Conservation (phyloP, 2,329 filamentous ascomycete genomes). For the Teratosphaeria epicoccoides region DNA sequence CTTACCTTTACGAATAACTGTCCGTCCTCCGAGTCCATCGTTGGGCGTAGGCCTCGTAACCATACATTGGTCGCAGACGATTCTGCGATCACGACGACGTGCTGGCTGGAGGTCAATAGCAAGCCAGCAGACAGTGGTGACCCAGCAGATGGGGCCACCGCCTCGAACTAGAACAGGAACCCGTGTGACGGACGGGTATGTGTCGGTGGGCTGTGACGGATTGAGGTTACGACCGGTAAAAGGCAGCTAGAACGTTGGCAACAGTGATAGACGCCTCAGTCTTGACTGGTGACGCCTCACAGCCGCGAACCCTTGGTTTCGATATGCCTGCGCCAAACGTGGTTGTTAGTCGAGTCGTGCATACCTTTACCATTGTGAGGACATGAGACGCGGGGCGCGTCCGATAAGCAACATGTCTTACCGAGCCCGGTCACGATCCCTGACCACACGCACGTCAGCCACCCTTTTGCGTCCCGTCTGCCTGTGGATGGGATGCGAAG, state of each 20-base stretch:
- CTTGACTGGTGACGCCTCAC: background rate
- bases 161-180: background rate
- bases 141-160: background rate
- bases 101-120: background rate
- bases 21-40: conserved; percentile 82
- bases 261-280: background rate
- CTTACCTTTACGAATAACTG: conserved; percentile 77
- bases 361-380: background rate
- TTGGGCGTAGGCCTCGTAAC: conserved; percentile 14
- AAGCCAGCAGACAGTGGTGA: background rate
- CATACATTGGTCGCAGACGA: conserved; percentile 11
- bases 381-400: background rate
- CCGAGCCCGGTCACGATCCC: background rate
- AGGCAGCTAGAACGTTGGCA: background rate
- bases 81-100: background rate
- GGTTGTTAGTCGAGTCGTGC: background rate
- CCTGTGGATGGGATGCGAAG: background rate
- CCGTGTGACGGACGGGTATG: background rate
- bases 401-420: background rate
- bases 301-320: background rate
- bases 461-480: background rate
- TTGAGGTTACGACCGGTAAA: background rate
- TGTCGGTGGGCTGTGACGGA: background rate
- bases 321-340: background rate
- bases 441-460: conserved; percentile 1